phyloP scores from a whole-genome alignment of 495 filamentous ascomycete species.

The Elaphomyces granulatus region DNA sequence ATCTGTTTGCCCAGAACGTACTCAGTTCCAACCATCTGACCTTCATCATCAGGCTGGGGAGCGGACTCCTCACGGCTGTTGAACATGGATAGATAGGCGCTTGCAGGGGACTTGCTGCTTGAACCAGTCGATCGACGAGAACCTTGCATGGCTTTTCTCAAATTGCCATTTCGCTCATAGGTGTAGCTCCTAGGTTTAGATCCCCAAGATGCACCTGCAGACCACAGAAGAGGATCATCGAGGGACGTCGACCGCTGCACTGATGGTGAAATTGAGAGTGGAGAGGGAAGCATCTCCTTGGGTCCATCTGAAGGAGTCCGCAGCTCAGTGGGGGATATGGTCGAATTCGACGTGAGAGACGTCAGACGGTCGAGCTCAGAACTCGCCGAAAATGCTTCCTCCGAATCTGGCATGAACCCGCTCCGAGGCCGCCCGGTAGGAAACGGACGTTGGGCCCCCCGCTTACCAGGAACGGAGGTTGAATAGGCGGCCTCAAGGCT shows the following conservation, averaged over 20 bases:
- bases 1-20: constrained; percentile 63
- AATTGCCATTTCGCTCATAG: constrained; percentile 26
- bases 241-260: constrained; percentile 29
- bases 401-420: constrained; percentile 12
- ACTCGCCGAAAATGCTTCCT: constrained; percentile 11
- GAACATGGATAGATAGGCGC: constrained; percentile 47
- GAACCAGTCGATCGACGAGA: constrained; percentile 34
- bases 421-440: constrained; percentile 18
- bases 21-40: constrained; percentile 55
- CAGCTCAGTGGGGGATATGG: constrained; percentile 37
- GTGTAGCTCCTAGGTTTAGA: constrained; percentile 29
- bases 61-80: constrained; percentile 28
- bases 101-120: constrained; percentile 39
- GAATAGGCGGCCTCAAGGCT: constrained; percentile 7
- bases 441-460: constrained; percentile 15
- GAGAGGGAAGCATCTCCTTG: constrained; percentile 38
- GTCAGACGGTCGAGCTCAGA: constrained; percentile 31
- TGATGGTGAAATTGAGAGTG: constrained; percentile 34
- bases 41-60: constrained; percentile 49
- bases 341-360: constrained; percentile 47
- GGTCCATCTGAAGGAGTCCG: constrained; percentile 36
- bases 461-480: too few species aligned
- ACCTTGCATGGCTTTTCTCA: constrained; percentile 22
- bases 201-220: constrained; percentile 29
- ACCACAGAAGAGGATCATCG: constrained; percentile 38